Percentiles rank a stretch among this genome's conserved stretches.
Conservation (phyloP, 176 grass and related monocot species). For the Panicum miliaceum region DNA sequence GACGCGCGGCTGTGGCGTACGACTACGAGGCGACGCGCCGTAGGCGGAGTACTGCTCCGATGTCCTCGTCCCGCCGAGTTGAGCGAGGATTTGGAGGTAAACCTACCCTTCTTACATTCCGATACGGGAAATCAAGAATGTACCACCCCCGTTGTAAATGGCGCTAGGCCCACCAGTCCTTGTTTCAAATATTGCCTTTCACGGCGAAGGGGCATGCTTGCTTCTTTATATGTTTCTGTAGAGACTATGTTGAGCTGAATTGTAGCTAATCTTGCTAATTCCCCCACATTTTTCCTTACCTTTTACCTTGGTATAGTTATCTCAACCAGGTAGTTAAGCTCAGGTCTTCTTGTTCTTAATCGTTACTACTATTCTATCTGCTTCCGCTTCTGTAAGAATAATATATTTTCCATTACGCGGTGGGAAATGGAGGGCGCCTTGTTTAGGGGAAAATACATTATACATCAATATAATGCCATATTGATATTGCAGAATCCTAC, state of each 20-base stretch:
- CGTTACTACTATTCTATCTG: not conserved
- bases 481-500: not conserved
- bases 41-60: conserved; percentile 78
- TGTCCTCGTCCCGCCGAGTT: conserved; percentile 3
- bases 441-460: not conserved
- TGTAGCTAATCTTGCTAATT: not conserved
- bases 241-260: not conserved
- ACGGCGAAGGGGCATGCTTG: not conserved
- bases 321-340: not conserved
- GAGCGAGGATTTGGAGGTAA: not conserved
- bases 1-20: conserved; percentile 63
- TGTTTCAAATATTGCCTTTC: not conserved
- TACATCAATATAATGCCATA: not conserved
- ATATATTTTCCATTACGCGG: not conserved
- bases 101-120: not conserved
- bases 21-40: conserved; percentile 70
- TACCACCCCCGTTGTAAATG: not conserved
- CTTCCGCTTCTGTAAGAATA: not conserved
- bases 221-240: not conserved
- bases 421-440: not conserved
- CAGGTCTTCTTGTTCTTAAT: not conserved
- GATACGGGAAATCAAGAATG: not conserved
- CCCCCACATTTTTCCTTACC: not conserved
- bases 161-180: not conserved
- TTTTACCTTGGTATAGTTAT: not conserved